Percentiles rank a stretch among this genome's conserved stretches.
Evolutionary conservation across 2,329 filamentous ascomycete genomes (phyloP).

Genomic region (Aspergillus carbonarius): DNA sequence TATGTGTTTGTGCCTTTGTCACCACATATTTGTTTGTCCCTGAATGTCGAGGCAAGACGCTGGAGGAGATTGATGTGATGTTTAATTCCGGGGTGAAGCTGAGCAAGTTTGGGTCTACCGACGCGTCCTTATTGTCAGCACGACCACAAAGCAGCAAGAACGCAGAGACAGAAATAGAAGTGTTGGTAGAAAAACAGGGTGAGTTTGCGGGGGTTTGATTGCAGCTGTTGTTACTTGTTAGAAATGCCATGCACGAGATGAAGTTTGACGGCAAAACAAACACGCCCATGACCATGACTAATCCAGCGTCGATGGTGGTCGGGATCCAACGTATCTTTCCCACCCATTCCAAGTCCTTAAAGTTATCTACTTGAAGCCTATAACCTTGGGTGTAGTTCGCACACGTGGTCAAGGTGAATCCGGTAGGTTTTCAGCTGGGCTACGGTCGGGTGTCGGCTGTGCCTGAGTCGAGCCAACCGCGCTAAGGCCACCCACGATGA

Average conservation of each 20-base stretch:
- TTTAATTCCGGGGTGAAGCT: no score
- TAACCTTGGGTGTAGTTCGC: not conserved
- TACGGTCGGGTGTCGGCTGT: not conserved
- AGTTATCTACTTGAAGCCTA: not conserved
- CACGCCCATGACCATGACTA: no score
- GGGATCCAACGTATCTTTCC: not conserved
- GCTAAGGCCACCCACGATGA: not conserved
- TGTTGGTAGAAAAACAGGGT: no score
- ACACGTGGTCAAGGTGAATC: not conserved
- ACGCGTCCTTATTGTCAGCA: no score
- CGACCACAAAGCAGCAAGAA: no score
- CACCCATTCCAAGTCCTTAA: no score
- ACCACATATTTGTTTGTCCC: conserved; percentile 25
- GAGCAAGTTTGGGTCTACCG: no score
- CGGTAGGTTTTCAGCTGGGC: not conserved
- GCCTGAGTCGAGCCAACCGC: not conserved
- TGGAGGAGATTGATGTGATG: conserved; percentile 9
- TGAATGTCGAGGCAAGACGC: conserved; percentile 17
- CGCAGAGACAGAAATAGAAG: no score
- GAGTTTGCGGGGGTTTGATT: no score
- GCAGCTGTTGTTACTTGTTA: no score
- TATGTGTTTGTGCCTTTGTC: conserved; percentile 17
- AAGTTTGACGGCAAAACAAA: no score
- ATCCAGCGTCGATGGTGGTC: not conserved
- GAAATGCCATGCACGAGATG: no score